phyloP scores from a whole-genome alignment of 257 asterid genomes.

The Solanum tarapatanum region DNA sequence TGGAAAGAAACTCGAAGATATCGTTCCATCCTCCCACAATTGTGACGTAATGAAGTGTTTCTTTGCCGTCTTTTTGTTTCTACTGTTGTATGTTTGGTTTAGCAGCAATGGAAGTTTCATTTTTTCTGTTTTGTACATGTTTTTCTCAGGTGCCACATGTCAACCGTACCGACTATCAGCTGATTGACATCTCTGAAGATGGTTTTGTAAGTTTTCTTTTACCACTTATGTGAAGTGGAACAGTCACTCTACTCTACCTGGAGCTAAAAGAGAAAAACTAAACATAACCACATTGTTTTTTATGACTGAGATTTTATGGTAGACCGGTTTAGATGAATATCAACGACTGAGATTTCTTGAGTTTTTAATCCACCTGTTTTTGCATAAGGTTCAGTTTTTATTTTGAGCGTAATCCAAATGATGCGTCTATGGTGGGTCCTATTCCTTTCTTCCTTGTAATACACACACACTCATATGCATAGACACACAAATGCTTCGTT shows the following conservation, averaged over 20 bases:
- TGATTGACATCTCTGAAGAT: slow-evolving; percentile 76
- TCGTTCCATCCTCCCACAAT: slow-evolving; percentile 41
- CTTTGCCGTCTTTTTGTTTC: background rate
- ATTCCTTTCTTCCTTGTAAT: background rate
- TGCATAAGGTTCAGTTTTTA: background rate
- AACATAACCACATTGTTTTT: background rate
- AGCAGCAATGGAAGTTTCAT: background rate
- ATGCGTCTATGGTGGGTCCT: background rate
- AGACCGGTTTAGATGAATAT: background rate
- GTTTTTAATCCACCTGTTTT: background rate
- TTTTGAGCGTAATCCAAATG: background rate
- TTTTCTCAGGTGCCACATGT: slow-evolving; percentile 37
- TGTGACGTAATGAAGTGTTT: slow-evolving; percentile 25
- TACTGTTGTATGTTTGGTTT: background rate
- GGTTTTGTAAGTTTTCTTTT: slow-evolving; percentile 52
- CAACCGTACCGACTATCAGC: slow-evolving; percentile 37
- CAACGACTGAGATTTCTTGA: background rate
- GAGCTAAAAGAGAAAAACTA: background rate
- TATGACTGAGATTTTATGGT: background rate
- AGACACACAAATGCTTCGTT: background rate
- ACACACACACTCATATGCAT: background rate
- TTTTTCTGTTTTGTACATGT: background rate
- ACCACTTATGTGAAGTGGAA: background rate
- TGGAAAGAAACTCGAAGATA: slow-evolving; percentile 45
- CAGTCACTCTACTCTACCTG: background rate